Evolutionary conservation across 2,329 filamentous ascomycete species (phyloP).

Genomic region (Cytospora paraplurivora): DNA sequence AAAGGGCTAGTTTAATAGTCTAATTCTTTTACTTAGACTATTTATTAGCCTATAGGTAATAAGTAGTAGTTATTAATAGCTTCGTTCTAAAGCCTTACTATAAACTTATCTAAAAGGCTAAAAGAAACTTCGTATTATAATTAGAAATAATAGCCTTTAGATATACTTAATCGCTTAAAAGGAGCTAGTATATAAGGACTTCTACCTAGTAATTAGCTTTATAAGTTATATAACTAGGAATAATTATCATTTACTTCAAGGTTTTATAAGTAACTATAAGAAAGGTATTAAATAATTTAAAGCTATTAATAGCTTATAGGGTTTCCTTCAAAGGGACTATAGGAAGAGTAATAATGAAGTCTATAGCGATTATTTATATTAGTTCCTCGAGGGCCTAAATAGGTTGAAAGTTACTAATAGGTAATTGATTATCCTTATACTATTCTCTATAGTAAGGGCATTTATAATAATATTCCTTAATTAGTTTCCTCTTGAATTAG

Average conservation of each 20-base stretch:
- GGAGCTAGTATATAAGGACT: neutral
- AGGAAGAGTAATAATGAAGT: neutral
- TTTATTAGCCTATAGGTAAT: neutral
- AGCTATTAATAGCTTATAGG: neutral
- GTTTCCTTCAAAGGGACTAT: too few relatives aligned
- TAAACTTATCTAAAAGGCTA: neutral
- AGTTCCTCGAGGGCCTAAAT: neutral
- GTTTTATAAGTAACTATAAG: neutral
- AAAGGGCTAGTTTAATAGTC: neutral
- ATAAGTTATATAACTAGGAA: neutral
- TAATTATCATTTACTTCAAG: neutral
- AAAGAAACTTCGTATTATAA: neutral
- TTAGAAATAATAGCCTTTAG: neutral
- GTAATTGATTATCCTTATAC: neutral
- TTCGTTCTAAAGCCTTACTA: neutral
- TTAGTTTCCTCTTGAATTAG: too few relatives aligned
- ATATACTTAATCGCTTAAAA: neutral
- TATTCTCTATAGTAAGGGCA: too few relatives aligned
- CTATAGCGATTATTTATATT: slow-evolving; percentile 2
- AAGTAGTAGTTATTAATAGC: neutral
- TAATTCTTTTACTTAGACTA: neutral
- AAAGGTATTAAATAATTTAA: neutral
- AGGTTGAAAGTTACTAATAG: neutral
- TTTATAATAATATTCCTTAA: neutral
- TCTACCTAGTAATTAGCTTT: neutral